Percentiles rank a stretch among this genome's conserved stretches.
Conservation (phyloP, 176 grass and related monocot genomes). For the Oropetium thomaeum region DNA sequence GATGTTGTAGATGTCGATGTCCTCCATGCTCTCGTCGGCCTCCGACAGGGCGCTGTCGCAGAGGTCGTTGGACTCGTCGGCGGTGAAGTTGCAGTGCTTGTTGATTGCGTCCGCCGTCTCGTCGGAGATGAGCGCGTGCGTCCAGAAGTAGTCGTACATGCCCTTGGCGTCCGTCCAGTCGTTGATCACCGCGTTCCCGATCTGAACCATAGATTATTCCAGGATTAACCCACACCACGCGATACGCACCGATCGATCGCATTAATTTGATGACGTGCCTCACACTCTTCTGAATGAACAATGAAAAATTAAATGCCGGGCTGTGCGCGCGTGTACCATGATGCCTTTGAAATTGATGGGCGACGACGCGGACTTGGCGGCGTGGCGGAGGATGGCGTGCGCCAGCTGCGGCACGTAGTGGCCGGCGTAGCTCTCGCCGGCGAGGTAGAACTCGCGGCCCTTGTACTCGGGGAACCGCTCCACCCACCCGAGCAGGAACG, state of each 20-base stretch:
- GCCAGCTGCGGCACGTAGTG: constrained; percentile 90
- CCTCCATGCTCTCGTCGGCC: background rate
- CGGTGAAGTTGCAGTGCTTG: constrained; percentile 67
- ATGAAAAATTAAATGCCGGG: no score
- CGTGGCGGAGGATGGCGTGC: constrained; percentile 50
- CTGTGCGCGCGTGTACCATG: constrained; percentile 34
- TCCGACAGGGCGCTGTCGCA: constrained; percentile 17
- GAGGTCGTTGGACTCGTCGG: background rate
- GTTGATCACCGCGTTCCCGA: constrained; percentile 89
- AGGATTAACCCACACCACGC: background rate
- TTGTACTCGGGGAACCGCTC: constrained; percentile 84
- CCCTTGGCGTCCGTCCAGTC: constrained; percentile 50
- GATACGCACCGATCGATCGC: background rate
- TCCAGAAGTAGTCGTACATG: constrained; percentile 84
- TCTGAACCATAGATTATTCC: constrained; percentile 11
- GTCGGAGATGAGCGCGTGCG: constrained; percentile 86
- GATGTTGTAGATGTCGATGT: constrained; percentile 89
- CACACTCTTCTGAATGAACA: background rate
- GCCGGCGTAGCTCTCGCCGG: constrained; percentile 85
- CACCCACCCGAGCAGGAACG: constrained; percentile 66
- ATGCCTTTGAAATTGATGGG: constrained; percentile 79
- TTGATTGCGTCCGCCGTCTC: constrained; percentile 38
- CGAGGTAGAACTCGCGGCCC: constrained; percentile 65
- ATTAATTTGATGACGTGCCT: background rate
- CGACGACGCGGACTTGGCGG: background rate